Base-by-base conservation (phyloP, 257 asterid species). In the Capsicum rhomboideum region DNA sequence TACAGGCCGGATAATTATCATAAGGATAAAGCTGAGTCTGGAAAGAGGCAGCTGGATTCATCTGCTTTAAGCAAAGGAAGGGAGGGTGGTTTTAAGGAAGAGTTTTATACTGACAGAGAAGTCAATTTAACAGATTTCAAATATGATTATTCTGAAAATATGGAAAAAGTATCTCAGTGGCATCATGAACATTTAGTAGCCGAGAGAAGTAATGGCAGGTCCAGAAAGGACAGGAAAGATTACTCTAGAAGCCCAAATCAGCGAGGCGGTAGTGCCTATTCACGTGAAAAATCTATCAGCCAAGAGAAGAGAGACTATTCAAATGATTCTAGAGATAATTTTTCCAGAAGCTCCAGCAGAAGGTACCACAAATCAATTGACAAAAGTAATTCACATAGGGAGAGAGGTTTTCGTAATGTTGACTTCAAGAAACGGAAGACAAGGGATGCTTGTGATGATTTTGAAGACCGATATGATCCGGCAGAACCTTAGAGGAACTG, bases 381-480 rank as follows among this genome's bases (percentile, higher is more conserved):
- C 85, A 81, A 89, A 80, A 89, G 82, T 79, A 88, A 87, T 86
- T 85, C 59, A 82, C 86, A 78, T 69, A 88, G 91, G 84, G 97
- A 85, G 88, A 88, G 90, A 80, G 46, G 74, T 55, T 88, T 86
- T 68, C 91, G 66, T 84, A 71, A 81, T 79, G 34, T 83, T 69
- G 94, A 89, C 87, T 66, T 12, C 84, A 84, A 85, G 79, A 86
- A 87, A 34, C 85, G 77, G 80, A 61, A 83, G 67, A 75, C 85
- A 87, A 89, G 86, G 53, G 91, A 87, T 87, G 83, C 75, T 87
- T 82, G 82, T 52, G 44, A 84, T 71, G 90, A 90, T 82, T 91
- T 93, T 87, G 92, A 87, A 75, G 99, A 95, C 87, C 88, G 98
- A 90, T 93, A 94, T 84, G 90, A 91, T 88, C 97, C 98, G 85